phyloP scores from a whole-genome alignment of 495 filamentous ascomycete species.

The Xylaria acuta region DNA sequence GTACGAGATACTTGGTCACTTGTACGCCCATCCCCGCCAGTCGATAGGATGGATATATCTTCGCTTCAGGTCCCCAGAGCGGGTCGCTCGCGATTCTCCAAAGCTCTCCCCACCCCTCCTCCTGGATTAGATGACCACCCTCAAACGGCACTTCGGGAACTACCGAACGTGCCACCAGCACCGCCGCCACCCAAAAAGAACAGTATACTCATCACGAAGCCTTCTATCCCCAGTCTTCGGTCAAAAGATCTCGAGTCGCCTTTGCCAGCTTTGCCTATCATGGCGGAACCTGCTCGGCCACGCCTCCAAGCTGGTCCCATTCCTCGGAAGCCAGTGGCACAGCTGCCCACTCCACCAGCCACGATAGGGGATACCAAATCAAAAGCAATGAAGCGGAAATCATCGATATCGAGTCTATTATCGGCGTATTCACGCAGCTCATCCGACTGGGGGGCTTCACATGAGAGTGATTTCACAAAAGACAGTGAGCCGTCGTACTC shows the following conservation, averaged over 20 bases:
- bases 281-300: slow-evolving; percentile 20
- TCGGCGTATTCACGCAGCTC: slow-evolving; percentile 54
- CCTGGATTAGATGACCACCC: slow-evolving; percentile 30
- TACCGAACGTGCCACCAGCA: slow-evolving; percentile 30
- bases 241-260: slow-evolving; percentile 28
- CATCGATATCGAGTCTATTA: slow-evolving; percentile 53
- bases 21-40: slow-evolving; percentile 29
- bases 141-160: slow-evolving; percentile 29
- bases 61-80: slow-evolving; percentile 35
- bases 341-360: slow-evolving; percentile 29
- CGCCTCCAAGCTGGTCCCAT: slow-evolving; percentile 32
- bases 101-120: slow-evolving; percentile 42
- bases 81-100: slow-evolving; percentile 46
- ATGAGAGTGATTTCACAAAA: slow-evolving; percentile 42
- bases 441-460: slow-evolving; percentile 44
- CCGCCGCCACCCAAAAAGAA: slow-evolving; percentile 38
- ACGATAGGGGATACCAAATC: slow-evolving; percentile 21
- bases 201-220: slow-evolving; percentile 31
- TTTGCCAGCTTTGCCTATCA: slow-evolving; percentile 33
- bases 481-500: slow-evolving; percentile 46
- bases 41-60: slow-evolving; percentile 37
- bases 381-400: slow-evolving; percentile 38
- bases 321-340: slow-evolving; percentile 37
- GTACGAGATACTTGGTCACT: slow-evolving; percentile 31
- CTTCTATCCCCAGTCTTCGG: slow-evolving; percentile 25